A percentile compares a stretch with the other conserved stretches of the same genome.
Conservation (phyloP, 306 rosid species). For the Gastrolobium villosum region DNA sequence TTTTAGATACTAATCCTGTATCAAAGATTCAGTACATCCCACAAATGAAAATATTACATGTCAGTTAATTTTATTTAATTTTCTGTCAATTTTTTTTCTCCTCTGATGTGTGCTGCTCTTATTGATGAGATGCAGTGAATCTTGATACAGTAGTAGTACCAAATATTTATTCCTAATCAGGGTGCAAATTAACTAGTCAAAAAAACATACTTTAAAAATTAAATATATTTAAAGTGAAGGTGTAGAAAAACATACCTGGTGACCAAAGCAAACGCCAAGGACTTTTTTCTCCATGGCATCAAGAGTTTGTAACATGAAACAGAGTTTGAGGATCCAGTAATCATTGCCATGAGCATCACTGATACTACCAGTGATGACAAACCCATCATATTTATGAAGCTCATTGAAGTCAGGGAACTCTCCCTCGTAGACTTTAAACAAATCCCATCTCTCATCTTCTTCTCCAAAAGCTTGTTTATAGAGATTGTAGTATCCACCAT, state of each 20-base stretch:
- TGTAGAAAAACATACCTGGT: constrained; percentile 58
- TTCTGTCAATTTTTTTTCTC: too few relatives aligned
- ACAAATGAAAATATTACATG: too few relatives aligned
- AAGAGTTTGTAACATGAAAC: constrained; percentile 63
- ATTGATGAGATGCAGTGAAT: too few relatives aligned
- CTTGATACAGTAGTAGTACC: too few relatives aligned
- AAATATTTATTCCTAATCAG: too few relatives aligned
- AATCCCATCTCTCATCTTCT: constrained; percentile 76
- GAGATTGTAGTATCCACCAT: constrained; percentile 73
- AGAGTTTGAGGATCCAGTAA: constrained; percentile 68
- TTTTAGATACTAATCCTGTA: not conserved
- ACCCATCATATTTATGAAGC: constrained; percentile 66
- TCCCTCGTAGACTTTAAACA: constrained; percentile 66
- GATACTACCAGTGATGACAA: constrained; percentile 70
- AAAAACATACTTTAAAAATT: not conserved
- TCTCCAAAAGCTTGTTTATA: constrained; percentile 66
- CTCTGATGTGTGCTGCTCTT: too few relatives aligned
- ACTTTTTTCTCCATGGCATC: constrained; percentile 73
- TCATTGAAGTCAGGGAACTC: constrained; percentile 64
- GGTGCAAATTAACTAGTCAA: too few relatives aligned
- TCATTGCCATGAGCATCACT: constrained; percentile 72
- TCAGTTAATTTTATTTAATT: too few relatives aligned
- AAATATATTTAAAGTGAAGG: not conserved
- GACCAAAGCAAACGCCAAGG: constrained; percentile 85
- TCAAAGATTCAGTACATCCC: too few relatives aligned